Percentiles rank a stretch among this genome's conserved stretches.
phyloP scores from a whole-genome alignment of 768 basidiomycete species.

The Rhodotorula paludigena region DNA sequence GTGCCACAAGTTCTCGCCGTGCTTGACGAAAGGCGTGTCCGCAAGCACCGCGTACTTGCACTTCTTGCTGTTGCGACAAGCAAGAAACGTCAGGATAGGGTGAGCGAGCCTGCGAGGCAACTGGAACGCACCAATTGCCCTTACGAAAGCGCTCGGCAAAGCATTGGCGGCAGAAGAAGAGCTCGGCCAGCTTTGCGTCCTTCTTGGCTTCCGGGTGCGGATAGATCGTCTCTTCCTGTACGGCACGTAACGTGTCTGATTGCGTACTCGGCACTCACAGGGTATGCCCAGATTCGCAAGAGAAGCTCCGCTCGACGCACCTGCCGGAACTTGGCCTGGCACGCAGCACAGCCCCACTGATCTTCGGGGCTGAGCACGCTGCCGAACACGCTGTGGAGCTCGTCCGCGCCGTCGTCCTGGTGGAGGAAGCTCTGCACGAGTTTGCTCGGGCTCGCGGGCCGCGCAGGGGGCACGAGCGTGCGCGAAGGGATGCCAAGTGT shows the following conservation, averaged over 20 bases:
- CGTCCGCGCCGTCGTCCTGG: conserved; percentile 13
- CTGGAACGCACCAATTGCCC: conserved; percentile 23
- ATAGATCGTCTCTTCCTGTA: conserved; percentile 33
- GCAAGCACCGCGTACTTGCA: conserved; percentile 30
- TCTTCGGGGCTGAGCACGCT: conserved; percentile 19
- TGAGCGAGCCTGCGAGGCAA: not conserved
- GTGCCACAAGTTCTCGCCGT: conserved; percentile 27
- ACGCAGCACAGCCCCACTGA: conserved; percentile 23
- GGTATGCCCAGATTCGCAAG: no score
- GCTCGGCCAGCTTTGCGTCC: conserved; percentile 1
- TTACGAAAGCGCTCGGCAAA: conserved; percentile 29
- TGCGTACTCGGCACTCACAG: not conserved
- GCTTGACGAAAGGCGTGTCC: conserved; percentile 27
- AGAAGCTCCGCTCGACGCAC: not conserved
- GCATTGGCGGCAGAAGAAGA: conserved; percentile 29
- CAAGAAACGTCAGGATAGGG: no score
- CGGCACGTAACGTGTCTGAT: no score
- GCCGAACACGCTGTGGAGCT: conserved; percentile 27
- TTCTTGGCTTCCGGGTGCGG: conserved; percentile 27
- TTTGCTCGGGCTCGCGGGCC: conserved; percentile 5
- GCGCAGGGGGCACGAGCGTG: not conserved
- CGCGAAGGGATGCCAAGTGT: not conserved
- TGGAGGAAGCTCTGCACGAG: conserved; percentile 5
- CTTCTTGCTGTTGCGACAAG: conserved; percentile 10
- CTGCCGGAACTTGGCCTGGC: conserved; percentile 13